Evolutionary conservation across 176 grass and related monocot species (phyloP).

Genomic region (Thalia dealbata): DNA sequence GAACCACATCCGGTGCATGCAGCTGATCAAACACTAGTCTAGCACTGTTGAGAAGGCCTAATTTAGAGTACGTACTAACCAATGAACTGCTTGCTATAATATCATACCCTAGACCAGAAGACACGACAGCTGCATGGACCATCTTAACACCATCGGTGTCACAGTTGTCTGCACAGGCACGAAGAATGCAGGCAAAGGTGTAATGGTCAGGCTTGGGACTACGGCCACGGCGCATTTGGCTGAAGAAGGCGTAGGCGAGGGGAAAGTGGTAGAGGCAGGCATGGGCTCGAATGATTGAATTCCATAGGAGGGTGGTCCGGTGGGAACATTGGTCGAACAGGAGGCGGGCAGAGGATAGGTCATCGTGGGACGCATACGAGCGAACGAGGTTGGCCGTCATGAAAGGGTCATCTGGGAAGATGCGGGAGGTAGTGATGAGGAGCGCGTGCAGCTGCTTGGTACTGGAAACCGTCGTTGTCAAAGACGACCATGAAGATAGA

Average conservation of each 20-base stretch:
- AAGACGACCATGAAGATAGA: slow-evolving; percentile 3
- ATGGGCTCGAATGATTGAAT: slow-evolving; percentile 48
- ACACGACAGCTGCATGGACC: slow-evolving; percentile 13
- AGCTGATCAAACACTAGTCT: slow-evolving; percentile 31
- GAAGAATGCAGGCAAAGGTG: slow-evolving; percentile 61
- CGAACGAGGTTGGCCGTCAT: slow-evolving; percentile 28
- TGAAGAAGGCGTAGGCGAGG: slow-evolving; percentile 29
- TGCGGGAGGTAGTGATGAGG: slow-evolving; percentile 5
- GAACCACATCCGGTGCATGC: slow-evolving; percentile 32
- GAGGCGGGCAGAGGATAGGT: slow-evolving; percentile 32
- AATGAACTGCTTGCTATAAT: slow-evolving; percentile 32
- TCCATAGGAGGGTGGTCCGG: slow-evolving; percentile 36
- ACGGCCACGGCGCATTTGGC: slow-evolving; percentile 27
- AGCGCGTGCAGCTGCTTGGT: slow-evolving; percentile 48
- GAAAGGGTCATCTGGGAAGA: not conserved
- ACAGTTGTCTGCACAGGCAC: slow-evolving; percentile 39
- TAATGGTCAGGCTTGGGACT: slow-evolving; percentile 28
- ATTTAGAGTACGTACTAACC: slow-evolving; percentile 33
- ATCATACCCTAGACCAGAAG: slow-evolving; percentile 18
- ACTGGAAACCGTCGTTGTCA: slow-evolving; percentile 17
- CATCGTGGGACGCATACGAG: slow-evolving; percentile 27
- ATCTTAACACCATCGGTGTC: slow-evolving; percentile 13
- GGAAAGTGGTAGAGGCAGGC: slow-evolving; percentile 30
- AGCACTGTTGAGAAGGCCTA: slow-evolving; percentile 27
- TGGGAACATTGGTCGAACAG: slow-evolving; percentile 36